phyloP scores from a whole-genome alignment of 2,329 filamentous ascomycete species.

The Talaromyces sp. region DNA sequence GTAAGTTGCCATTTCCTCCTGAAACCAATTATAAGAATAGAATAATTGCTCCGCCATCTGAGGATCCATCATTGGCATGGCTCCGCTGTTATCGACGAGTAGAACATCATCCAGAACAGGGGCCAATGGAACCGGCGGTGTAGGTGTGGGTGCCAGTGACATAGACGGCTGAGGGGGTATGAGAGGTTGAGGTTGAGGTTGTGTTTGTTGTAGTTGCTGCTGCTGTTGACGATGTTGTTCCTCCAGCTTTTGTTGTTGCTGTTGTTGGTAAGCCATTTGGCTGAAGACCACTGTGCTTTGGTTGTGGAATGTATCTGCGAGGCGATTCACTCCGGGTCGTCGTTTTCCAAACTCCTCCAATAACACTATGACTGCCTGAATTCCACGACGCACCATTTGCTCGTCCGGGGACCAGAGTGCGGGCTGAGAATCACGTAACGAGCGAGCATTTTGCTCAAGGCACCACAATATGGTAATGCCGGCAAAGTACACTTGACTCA shows the following conservation, averaged over 20 bases:
- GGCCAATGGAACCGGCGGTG: conserved; percentile 32
- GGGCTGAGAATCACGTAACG: conserved; percentile 31
- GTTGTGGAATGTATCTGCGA: conserved; percentile 42
- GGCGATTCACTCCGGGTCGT: conserved; percentile 39
- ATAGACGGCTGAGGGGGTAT: conserved; percentile 22
- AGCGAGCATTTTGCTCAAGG: conserved; percentile 42
- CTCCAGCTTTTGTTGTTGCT: conserved; percentile 35
- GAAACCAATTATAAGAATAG: conserved; percentile 44
- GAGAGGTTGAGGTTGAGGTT: conserved; percentile 10
- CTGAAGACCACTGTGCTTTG: conserved; percentile 43
- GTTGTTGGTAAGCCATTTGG: conserved; percentile 39
- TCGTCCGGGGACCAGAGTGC: conserved; percentile 41
- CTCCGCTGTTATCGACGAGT: conserved; percentile 34
- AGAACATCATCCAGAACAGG: conserved; percentile 40
- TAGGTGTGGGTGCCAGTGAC: conserved; percentile 22
- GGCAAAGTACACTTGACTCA: conserved; percentile 43
- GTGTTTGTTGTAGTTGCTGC: conserved; percentile 16
- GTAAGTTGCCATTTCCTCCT: conserved; percentile 43
- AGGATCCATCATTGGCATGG: conserved; percentile 37
- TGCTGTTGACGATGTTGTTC: conserved; percentile 18
- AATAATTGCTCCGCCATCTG: conserved; percentile 41
- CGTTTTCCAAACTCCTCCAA: conserved; percentile 44
- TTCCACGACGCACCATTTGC: conserved; percentile 39
- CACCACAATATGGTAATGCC: conserved; percentile 46
- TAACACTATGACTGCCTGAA: conserved; percentile 40